phyloP scores from a whole-genome alignment of 805 yeast genomes.

The Metschnikowia baotianmanensis region DNA sequence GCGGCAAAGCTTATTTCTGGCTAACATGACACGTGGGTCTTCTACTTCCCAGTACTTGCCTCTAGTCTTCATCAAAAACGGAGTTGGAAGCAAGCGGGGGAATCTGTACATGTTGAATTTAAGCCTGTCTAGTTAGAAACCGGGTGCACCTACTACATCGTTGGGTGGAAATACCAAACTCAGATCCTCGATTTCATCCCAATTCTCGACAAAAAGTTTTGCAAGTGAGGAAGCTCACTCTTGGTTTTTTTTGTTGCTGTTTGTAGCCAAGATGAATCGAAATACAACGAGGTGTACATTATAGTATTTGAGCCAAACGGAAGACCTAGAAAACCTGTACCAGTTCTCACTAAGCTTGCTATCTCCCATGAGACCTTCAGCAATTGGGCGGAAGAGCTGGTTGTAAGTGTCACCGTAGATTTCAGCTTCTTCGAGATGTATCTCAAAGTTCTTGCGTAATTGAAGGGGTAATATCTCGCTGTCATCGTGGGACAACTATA shows the following conservation, averaged over 20 bases:
- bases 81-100: constrained; percentile 13
- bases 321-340: constrained; percentile 22
- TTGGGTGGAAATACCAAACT: constrained; percentile 25
- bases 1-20: constrained; percentile 28
- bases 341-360: constrained; percentile 10
- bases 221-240: constrained; percentile 16
- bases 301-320: constrained; percentile 23
- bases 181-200: constrained; percentile 22
- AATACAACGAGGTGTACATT: constrained; percentile 21
- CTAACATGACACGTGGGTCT: constrained; percentile 45
- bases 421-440: constrained; percentile 7
- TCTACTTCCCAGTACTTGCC: constrained; percentile 41
- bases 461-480: constrained; percentile 5
- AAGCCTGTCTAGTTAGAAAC: constrained; percentile 6
- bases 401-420: constrained; percentile 7
- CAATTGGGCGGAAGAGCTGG: constrained; percentile 6
- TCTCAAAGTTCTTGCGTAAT: constrained; percentile 2
- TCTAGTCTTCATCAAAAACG: constrained; percentile 8
- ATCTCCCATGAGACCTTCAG: constrained; percentile 1
- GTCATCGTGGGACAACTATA: constrained; percentile 1
- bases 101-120: constrained; percentile 7
- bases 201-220: constrained; percentile 21
- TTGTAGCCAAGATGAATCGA: constrained; percentile 16
- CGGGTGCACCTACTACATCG: background rate
- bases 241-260: constrained; percentile 13